Evolutionary conservation across 371 early-diverging fungal species (phyloP).

Genomic region (Haplosporangium sp.): DNA sequence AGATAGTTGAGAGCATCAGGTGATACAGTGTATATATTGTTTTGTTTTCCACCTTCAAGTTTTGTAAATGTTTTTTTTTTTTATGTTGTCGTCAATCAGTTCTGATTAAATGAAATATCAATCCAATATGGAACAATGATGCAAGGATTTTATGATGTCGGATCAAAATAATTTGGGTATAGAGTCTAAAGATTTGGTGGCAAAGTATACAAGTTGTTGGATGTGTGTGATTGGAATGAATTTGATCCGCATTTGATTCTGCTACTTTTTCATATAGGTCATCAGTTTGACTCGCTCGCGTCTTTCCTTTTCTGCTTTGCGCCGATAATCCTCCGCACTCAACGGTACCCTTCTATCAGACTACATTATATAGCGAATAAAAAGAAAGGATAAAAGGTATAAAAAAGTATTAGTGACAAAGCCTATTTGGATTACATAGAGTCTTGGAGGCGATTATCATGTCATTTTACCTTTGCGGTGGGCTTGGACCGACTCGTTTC

Average conservation of each 20-base stretch:
- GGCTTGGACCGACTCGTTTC: constrained; percentile 29
- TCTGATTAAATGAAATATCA: too few species aligned
- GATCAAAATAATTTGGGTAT: not conserved
- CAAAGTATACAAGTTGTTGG: not conserved
- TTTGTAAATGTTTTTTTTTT: not conserved
- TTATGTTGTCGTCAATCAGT: too few species aligned
- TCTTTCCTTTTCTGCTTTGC: constrained; percentile 39
- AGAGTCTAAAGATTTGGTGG: not conserved
- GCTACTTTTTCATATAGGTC: constrained; percentile 42
- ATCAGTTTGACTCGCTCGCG: constrained; percentile 28
- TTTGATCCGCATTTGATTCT: constrained; percentile 8
- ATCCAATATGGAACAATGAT: too few species aligned
- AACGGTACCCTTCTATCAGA: constrained; percentile 26
- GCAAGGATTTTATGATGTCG: too few species aligned
- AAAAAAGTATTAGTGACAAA: too few species aligned
- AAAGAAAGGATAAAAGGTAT: not conserved
- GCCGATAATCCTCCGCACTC: constrained; percentile 26
- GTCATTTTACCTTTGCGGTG: constrained; percentile 15
- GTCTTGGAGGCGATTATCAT: too few species aligned
- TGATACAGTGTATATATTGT: not conserved
- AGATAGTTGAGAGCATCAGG: not conserved
- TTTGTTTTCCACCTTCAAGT: not conserved
- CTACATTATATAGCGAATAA: constrained; percentile 4
- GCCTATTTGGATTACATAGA: not conserved
- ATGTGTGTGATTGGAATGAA: not conserved